Evolutionary conservation across 2,329 filamentous ascomycete genomes (phyloP).

Genomic region (Aspergillus sp.): DNA sequence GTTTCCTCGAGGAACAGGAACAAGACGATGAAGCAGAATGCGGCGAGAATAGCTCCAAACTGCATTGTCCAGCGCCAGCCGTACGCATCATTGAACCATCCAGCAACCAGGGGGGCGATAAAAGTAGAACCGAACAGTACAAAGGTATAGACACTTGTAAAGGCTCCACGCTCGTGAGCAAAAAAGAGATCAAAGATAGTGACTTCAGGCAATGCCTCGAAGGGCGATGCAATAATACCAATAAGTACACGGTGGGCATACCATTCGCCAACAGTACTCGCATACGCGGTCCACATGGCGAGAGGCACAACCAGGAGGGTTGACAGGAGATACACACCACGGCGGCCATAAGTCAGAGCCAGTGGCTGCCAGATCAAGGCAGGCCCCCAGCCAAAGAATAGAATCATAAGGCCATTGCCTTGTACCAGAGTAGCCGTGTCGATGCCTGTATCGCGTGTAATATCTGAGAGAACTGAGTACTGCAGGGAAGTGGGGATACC

Average conservation of each 20-base stretch:
- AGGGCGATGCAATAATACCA: not conserved
- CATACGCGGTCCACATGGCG: not conserved
- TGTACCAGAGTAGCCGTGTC: not conserved
- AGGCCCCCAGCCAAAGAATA: not conserved
- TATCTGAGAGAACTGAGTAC: not conserved
- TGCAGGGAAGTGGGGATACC: not conserved
- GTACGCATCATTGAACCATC: not conserved
- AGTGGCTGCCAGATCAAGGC: not conserved
- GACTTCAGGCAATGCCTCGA: not conserved
- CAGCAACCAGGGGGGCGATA: not conserved
- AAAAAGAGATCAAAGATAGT: not conserved
- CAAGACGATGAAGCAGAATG: not conserved
- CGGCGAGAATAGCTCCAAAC: not conserved
- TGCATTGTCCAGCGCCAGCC: not conserved
- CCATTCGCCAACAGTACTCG: not conserved
- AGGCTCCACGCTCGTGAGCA: not conserved
- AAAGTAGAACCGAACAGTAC: not conserved
- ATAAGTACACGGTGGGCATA: not conserved
- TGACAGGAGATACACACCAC: not conserved
- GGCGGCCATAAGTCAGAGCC: not conserved
- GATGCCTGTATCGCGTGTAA: not conserved
- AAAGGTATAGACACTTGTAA: not conserved
- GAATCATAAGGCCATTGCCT: not conserved
- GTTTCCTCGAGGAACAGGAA: not conserved
- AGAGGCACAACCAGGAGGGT: not conserved